Evolutionary conservation across 352 stramenopile species (phyloP).

Genomic region (Pythium phragmitis): DNA sequence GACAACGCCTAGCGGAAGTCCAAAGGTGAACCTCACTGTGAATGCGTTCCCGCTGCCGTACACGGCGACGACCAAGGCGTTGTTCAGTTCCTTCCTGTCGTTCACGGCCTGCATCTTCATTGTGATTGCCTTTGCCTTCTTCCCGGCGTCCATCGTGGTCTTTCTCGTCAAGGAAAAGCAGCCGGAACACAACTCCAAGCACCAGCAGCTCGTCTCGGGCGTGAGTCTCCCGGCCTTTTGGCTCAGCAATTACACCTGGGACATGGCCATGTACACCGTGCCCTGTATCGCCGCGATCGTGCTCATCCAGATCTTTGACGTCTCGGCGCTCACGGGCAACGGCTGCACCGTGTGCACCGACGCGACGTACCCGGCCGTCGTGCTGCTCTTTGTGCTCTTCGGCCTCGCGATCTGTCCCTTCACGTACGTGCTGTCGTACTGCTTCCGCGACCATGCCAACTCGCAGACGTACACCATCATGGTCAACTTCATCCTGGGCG

Average conservation of each 20-base stretch:
- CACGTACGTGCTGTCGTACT: conserved; percentile 64
- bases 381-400: conserved; percentile 59
- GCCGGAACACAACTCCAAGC: conserved; percentile 92
- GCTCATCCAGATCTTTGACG: conserved; percentile 40
- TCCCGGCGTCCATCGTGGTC: conserved; percentile 90
- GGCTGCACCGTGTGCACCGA: conserved; percentile 47
- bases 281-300: conserved; percentile 43
- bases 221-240: conserved; percentile 94
- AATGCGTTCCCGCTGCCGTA: conserved; percentile 41
- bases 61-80: conserved; percentile 34
- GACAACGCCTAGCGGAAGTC: conserved; percentile 13
- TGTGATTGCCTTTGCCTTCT: conserved; percentile 89
- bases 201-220: conserved; percentile 95
- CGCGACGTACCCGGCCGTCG: conserved; percentile 30
- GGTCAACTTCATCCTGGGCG: conserved; percentile 65
- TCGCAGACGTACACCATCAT: conserved; percentile 74
- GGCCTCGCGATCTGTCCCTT: conserved; percentile 63
- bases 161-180: conserved; percentile 96
- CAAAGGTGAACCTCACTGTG: conserved; percentile 42
- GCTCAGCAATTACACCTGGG: conserved; percentile 93
- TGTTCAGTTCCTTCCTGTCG: conserved; percentile 52
- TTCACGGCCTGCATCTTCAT: conserved; percentile 87
- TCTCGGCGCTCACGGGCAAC: conserved; percentile 7
- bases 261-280: conserved; percentile 91
- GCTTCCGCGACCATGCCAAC: conserved; percentile 59